Base-by-base conservation (phyloP, 1,139 yeast species). In the Magnusiomyces suaveolens region DNA sequence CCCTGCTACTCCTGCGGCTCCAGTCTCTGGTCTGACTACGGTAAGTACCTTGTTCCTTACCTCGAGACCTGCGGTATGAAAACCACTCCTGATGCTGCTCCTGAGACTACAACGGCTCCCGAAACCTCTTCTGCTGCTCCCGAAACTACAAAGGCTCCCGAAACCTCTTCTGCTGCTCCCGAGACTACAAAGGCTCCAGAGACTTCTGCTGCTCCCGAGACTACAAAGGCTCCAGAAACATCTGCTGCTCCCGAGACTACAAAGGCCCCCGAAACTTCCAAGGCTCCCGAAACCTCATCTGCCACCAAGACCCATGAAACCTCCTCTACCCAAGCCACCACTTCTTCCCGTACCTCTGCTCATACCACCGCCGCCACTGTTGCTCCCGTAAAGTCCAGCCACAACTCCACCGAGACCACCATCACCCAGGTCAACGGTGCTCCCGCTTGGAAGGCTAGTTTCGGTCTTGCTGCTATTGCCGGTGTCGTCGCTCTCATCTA, bases 1-100 rank as follows among this genome's bases (percentile, higher is more conserved):
- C 32, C 43, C 25, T 55, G 57, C 51, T 25, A 52, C n/a, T 54
- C 41, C 26, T 55, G 57, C 20, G 57, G 55, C 23, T 43, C 33
- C 18, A 3, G 54, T 24, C 46, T 55, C 32, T 55, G 57, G 57
- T 16, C 21, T 2, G 54, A 51, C 32, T 55, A 55, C 29, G 54
- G 57, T n/a, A 48, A 32, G 16, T 55, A 33, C 51, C 36, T 55
- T 14, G 50, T 53, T 18, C 54, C 57, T 2, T 33, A 44, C 23
- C 26, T 33, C 24, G 53, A 54, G 23, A 52, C 53, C 16, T 54
- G 57, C 12, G 24, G 26, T 32, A 46, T 46, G 24, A 18, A 18
- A 14, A 21, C 51, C 12, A 36, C 46, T 36, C 51, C 51, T 20
- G 44, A 43, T 12, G 48, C 52, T 33, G 12, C 43, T 21, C 20